Evolutionary conservation across 2,329 filamentous ascomycete genomes (phyloP).

Genomic region (Sarocladium oryzae): DNA sequence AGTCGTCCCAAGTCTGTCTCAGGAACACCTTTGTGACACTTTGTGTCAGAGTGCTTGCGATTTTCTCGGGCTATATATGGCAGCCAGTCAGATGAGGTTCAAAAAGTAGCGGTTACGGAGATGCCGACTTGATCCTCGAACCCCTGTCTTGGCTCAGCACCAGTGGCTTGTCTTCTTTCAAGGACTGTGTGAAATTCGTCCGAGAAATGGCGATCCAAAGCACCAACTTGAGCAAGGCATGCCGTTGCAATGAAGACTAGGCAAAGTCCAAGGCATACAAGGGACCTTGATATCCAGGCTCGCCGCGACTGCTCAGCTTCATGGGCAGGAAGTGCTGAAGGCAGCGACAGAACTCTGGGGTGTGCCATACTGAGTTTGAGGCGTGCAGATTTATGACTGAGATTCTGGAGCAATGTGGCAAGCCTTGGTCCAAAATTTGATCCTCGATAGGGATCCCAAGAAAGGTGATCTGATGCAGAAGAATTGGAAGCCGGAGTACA

Average conservation of each 20-base stretch:
- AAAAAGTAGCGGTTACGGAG: too few species aligned
- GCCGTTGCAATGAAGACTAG: background rate
- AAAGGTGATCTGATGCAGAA: background rate
- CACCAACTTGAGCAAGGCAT: background rate
- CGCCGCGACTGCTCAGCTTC: background rate
- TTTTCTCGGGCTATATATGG: too few species aligned
- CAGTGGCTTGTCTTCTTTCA: background rate
- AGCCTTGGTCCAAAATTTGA: conserved; percentile 5
- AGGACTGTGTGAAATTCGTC: background rate
- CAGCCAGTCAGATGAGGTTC: too few species aligned
- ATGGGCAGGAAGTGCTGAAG: background rate
- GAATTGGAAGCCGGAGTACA: background rate
- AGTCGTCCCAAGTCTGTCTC: background rate
- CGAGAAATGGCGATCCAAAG: background rate
- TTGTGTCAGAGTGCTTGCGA: too few species aligned
- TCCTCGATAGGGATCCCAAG: background rate
- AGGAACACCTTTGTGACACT: background rate
- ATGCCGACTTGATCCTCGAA: background rate
- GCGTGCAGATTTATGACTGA: background rate
- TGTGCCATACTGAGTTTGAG: background rate
- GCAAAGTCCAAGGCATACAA: conserved; percentile 1
- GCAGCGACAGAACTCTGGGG: background rate
- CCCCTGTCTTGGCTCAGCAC: background rate
- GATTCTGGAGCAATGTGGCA: background rate
- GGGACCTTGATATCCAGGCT: background rate